These are phyloP conservation scores for Malassezia arunalokei DNA, from an alignment of 1,284 basidiomycete genomes.

Conservation along the genomic window DNA sequence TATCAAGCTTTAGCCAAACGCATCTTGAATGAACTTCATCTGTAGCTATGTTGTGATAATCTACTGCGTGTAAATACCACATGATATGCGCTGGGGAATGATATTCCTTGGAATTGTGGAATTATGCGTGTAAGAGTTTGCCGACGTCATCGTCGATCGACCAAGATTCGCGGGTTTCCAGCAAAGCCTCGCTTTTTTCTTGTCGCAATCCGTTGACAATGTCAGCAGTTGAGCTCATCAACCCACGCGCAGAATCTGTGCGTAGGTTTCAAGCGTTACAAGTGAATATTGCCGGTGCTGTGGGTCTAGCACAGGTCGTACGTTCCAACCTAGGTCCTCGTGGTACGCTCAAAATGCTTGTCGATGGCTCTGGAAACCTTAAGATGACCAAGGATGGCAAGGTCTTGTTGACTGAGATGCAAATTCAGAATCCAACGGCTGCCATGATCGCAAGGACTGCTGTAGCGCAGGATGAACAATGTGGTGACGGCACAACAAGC, in stretches of 20 bases:
- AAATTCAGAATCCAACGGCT: conserved; percentile 93
- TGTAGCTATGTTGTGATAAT: conserved; percentile 45
- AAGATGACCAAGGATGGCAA: conserved; percentile 99
- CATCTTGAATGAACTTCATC: conserved; percentile 79
- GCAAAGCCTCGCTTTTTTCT: not conserved
- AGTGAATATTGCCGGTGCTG: conserved; percentile 70
- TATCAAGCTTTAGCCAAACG: conserved; percentile 84
- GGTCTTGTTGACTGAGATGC: conserved; percentile 97
- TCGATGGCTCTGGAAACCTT: conserved; percentile 96
- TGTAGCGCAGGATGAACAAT: conserved; percentile 96
- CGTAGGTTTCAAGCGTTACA: conserved; percentile 81
- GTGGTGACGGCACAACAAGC: conserved; percentile 94
- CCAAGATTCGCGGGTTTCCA: not conserved
- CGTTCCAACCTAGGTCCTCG: conserved; percentile 78
- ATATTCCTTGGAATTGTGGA: not conserved
- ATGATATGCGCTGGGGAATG: not conserved
- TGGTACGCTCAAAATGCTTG: conserved; percentile 90
- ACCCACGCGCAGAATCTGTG: conserved; percentile 68
- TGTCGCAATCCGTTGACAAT: conserved; percentile 15
- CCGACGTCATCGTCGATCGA: not conserved
- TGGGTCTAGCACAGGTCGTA: conserved; percentile 93
- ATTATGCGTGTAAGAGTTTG: not conserved
- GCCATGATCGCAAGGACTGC: conserved; percentile 98
- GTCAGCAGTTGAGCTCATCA: conserved; percentile 45
- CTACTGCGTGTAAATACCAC: not conserved